Conservation (phyloP, 2,329 filamentous ascomycete genomes). For the Microdochium paspali region DNA sequence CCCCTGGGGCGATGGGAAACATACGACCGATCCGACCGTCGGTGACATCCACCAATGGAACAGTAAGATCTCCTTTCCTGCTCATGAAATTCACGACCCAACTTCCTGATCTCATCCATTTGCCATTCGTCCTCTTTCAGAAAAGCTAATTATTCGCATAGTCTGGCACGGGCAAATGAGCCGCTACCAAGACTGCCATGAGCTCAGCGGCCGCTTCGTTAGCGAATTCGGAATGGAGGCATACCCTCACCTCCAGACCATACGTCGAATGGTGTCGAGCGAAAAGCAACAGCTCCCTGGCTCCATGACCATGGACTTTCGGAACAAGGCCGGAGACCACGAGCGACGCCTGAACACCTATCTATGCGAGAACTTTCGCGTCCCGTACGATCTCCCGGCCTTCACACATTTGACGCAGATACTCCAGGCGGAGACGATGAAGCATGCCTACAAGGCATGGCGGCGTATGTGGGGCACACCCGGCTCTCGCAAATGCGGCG, state of each 20-base stretch:
- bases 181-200: conserved; percentile 67
- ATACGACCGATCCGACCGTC: conserved; percentile 56
- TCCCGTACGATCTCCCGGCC: conserved; percentile 26
- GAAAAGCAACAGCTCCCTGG: conserved; percentile 49
- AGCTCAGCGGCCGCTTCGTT: conserved; percentile 65
- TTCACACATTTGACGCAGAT: conserved; percentile 48
- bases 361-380: conserved; percentile 64
- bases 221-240: conserved; percentile 79
- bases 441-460: conserved; percentile 44
- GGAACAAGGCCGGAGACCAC: conserved; percentile 73
- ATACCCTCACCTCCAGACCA: conserved; percentile 65
- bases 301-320: conserved; percentile 67
- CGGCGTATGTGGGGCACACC: conserved; percentile 51
- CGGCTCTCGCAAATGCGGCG: conserved; percentile 50
- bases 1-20: conserved; percentile 61
- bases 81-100: not conserved
- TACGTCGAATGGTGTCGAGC: conserved; percentile 52
- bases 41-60: conserved; percentile 81
- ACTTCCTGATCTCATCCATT: conserved; percentile 1
- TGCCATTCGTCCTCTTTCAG: not conserved
- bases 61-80: conserved; percentile 17
- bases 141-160: conserved; percentile 2
- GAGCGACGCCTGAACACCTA: conserved; percentile 68
- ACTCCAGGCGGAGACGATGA: conserved; percentile 42
- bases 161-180: conserved; percentile 72